Percentiles rank a stretch among this genome's conserved stretches.
These are phyloP conservation scores for Vitis hybrid DNA, from an alignment of 177 flowering plant genomes.

Conservation along the genomic window DNA sequence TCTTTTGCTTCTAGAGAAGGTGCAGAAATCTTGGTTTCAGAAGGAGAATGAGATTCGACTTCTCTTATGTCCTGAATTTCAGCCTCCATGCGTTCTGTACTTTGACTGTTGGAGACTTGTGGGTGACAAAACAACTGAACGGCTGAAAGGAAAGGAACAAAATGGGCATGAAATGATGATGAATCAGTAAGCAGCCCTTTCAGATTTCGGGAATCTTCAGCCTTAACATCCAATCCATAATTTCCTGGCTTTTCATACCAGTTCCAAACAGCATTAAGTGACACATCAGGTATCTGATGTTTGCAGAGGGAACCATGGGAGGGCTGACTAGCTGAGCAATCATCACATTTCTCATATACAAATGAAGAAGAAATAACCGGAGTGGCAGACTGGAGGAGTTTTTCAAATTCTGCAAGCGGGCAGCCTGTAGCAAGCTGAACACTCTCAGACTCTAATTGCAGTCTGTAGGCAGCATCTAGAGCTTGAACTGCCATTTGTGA, in stretches of 20 bases:
- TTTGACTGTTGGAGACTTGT: neutral
- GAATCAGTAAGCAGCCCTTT: constrained; percentile 4
- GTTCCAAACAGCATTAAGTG: constrained; percentile 19
- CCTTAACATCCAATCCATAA: constrained; percentile 24
- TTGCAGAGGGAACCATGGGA: constrained; percentile 12
- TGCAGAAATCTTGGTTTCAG: too few species aligned
- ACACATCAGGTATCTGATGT: constrained; percentile 10
- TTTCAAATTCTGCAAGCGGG: constrained; percentile 22
- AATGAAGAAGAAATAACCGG: constrained; percentile 13
- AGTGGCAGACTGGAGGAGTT: constrained; percentile 17
- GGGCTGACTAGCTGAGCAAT: constrained; percentile 6
- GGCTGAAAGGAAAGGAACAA: constrained; percentile 22
- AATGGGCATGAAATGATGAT: constrained; percentile 18
- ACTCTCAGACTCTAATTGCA: constrained; percentile 16
- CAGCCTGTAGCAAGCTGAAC: constrained; percentile 10
- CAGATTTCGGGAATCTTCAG: constrained; percentile 4
- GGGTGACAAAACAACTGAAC: constrained; percentile 17
- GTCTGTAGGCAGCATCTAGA: constrained; percentile 12
- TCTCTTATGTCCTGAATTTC: constrained; percentile 3
- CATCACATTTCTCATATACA: constrained; percentile 4
- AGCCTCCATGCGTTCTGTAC: neutral
- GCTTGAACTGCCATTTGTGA: constrained; percentile 9
- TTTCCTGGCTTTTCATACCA: constrained; percentile 24
- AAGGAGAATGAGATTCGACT: neutral
- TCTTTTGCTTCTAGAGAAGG: too few species aligned